phyloP scores from a whole-genome alignment of 352 stramenopile genomes.

The Hyphochytrium catenoides region DNA sequence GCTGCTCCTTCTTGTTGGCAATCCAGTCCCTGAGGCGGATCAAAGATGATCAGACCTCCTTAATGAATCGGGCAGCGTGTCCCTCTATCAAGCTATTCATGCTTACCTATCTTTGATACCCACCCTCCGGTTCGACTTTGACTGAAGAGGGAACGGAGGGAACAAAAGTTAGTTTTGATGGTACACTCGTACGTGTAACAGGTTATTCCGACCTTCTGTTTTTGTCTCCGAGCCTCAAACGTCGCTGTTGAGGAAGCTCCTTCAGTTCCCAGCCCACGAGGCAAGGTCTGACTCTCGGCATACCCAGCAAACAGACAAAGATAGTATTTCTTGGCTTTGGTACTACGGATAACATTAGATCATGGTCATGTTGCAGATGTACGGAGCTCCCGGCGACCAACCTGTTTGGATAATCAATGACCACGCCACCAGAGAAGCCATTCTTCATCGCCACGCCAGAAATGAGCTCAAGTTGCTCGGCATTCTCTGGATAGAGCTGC shows the following conservation, averaged over 20 bases:
- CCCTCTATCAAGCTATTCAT: conserved; percentile 18
- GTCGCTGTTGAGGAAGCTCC: conserved; percentile 13
- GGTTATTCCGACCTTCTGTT: conserved; percentile 5
- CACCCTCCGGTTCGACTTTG: neutral
- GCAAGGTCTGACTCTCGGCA: conserved; percentile 46
- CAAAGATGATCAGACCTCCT: no score
- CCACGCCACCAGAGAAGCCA: conserved; percentile 80
- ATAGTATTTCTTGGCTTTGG: conserved; percentile 99
- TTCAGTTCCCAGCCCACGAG: conserved; percentile 41
- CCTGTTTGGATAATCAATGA: conserved; percentile 98
- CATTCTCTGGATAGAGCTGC: conserved; percentile 96
- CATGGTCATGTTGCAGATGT: neutral
- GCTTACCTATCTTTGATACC: conserved; percentile 11
- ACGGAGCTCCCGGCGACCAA: neutral
- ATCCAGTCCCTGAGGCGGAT: conserved; percentile 72
- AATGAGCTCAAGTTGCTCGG: conserved; percentile 86
- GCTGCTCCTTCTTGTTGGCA: conserved; percentile 89
- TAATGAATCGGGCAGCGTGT: conserved; percentile 25
- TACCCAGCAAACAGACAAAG: conserved; percentile 88
- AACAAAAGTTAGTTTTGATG: conserved; percentile 5
- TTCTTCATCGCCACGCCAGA: conserved; percentile 60
- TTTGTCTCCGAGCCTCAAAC: no score
- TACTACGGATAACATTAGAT: conserved; percentile 8
- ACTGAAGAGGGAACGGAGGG: conserved; percentile 9
- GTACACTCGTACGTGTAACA: conserved; percentile 3